Evolutionary conservation across 148 eudicot species (phyloP), one percentile per base, ranked within the genome.

Genomic region (Cornus suecica): DNA sequence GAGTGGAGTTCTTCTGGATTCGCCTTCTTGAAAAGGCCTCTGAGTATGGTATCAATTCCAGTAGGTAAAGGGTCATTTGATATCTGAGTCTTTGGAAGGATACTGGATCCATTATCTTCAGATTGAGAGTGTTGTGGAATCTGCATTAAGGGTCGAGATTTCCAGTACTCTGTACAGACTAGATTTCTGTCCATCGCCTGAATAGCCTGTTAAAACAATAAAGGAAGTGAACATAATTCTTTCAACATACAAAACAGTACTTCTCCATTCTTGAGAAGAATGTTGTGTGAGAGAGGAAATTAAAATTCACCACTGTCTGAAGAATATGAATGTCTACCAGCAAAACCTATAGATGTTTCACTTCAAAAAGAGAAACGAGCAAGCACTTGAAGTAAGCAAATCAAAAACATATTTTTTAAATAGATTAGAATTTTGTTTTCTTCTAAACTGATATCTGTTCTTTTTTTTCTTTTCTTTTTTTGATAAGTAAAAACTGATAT

Each of bases 21-120:
- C 45, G 99, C 97, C 84, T 93, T 96, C 85, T 87, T 85, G 20
- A 96, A 86, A 24, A 96, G 84, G 74, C 92, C 84, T 31, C 77
- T 65, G 18, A 96, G 85, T 52, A 77, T 74, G 48, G 80, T 48
- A 70, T 90, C 88, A 27, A 79, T 80, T 65, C 80, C 86, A 62
- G 37, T 30, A 45, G 78, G 71, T 27, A 61, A 65, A 23, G 42
- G 29, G 34, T 63, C 54, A 72, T 74, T 84, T 51, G 79, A 70
- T 16, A 58, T 77, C 41, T 86, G 82, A 14, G 83, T 61, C 65
- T 29, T 68, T 11, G 70, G 24, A 54, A 28, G 65, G 27, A 45
- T 28, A 67, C 66, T 79, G 27, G 10, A 69, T 60, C 68, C 20
- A 48, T 68, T 72, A 30, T 74, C 80, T 68, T 73, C 67, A 5